Conservation (phyloP, 768 basidiomycete genomes). For the Leucocoprinus leucothites region DNA sequence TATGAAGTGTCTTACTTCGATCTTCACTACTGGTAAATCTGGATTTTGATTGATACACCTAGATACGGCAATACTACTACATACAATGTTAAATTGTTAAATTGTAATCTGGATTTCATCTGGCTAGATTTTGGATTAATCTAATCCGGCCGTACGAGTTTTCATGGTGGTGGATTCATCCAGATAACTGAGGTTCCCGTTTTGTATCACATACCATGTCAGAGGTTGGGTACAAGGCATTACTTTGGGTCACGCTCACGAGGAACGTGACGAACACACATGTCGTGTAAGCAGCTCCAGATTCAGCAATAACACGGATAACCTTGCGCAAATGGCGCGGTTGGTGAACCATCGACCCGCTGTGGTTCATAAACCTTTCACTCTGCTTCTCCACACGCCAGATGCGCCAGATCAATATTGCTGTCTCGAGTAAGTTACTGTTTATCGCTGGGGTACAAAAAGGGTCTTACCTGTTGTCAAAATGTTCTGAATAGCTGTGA, state of each 20-base stretch:
- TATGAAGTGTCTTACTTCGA: no score
- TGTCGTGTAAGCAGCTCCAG: conserved; percentile 3
- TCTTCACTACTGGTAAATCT: no score
- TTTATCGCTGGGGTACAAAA: neutral
- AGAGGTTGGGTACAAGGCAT: conserved; percentile 7
- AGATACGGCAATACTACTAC: no score
- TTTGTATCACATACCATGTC: conserved; percentile 7
- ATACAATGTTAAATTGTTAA: no score
- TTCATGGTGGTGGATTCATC: no score
- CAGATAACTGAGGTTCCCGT: no score
- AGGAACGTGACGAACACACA: conserved; percentile 8
- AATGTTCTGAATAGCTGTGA: neutral
- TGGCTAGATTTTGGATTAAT: no score
- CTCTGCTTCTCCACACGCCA: conserved; percentile 10
- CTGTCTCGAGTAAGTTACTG: neutral
- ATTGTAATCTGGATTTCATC: no score
- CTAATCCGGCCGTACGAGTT: no score
- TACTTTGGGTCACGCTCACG: neutral
- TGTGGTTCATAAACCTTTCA: neutral
- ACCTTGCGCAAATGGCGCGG: conserved; percentile 7
- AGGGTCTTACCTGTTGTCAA: neutral
- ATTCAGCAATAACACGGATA: conserved; percentile 9
- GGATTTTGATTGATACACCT: no score
- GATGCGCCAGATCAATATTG: conserved; percentile 8
- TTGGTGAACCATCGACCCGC: neutral